phyloP scores from a whole-genome alignment of 805 yeast species.

The Pichia nanzhaoensis region DNA sequence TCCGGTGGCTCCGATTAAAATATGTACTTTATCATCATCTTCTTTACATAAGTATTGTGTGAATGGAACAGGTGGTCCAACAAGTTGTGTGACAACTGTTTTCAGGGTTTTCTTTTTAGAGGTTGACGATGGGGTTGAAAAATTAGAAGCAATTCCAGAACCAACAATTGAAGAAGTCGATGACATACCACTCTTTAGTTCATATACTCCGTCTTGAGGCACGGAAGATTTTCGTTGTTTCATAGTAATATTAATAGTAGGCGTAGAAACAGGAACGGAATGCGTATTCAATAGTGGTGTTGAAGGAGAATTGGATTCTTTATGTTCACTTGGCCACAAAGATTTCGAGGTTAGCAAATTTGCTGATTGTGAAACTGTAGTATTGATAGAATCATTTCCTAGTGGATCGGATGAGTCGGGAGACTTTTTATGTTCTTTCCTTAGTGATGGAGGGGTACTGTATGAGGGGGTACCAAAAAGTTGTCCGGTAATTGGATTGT shows the following conservation, averaged over 20 bases:
- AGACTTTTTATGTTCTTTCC: conserved; percentile 6
- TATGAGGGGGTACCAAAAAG: neutral
- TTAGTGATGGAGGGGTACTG: conserved; percentile 1
- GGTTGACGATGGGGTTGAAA: conserved; percentile 6
- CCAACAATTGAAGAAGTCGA: conserved; percentile 9
- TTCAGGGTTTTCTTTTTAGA: conserved; percentile 31
- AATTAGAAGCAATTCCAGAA: conserved; percentile 8
- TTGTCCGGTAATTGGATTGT: conserved; percentile 2
- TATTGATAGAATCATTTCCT: neutral
- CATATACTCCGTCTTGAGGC: neutral
- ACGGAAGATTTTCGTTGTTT: conserved; percentile 9
- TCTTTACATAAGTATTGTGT: conserved; percentile 62
- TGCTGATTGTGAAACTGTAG: neutral
- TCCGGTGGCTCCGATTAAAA: conserved; percentile 89
- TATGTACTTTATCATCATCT: conserved; percentile 83
- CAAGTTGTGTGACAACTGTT: conserved; percentile 48
- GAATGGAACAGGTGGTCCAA: conserved; percentile 66
- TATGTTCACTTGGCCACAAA: neutral
- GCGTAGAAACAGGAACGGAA: neutral
- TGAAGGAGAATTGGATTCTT: neutral
- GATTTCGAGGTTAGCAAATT: neutral
- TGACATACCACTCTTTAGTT: conserved; percentile 8
- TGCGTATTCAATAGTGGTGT: conserved; percentile 5
- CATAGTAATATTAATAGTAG: neutral
- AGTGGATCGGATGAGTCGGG: conserved; percentile 2